A percentile compares a stretch with the other conserved stretches of the same genome.
phyloP scores from a whole-genome alignment of 1,284 basidiomycete species.

The Rhodotorula sp. region DNA sequence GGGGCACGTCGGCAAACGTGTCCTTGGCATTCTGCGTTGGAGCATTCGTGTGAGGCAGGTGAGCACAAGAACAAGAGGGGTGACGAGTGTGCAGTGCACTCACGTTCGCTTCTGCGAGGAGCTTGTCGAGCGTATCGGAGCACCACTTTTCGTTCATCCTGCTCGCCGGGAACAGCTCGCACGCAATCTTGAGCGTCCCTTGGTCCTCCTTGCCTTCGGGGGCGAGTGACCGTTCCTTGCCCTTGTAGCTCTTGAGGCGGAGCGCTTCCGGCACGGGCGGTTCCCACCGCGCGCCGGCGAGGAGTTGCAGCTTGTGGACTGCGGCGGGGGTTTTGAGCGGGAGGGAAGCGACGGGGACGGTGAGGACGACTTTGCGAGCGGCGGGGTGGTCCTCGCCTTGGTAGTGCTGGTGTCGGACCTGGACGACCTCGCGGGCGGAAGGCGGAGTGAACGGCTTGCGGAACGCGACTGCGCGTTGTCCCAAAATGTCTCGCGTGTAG shows the following conservation, averaged over 20 bases:
- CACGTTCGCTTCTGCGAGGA: constrained; percentile 49
- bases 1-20: constrained; percentile 46
- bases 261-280: constrained; percentile 1
- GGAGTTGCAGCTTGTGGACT: constrained; percentile 50
- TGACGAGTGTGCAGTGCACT: constrained; percentile 10
- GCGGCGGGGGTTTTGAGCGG: constrained; percentile 28
- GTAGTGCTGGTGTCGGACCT: constrained; percentile 48
- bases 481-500: not conserved
- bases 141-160: constrained; percentile 54
- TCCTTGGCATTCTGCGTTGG: constrained; percentile 35
- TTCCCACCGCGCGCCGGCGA: constrained; percentile 48
- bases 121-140: constrained; percentile 49
- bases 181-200: constrained; percentile 47
- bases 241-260: not conserved
- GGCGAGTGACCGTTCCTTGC: not conserved
- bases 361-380: constrained; percentile 49
- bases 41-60: too few species aligned
- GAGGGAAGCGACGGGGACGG: constrained; percentile 44
- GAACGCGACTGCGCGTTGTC: constrained; percentile 39
- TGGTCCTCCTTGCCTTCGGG: constrained; percentile 25
- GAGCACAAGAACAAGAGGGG: too few species aligned
- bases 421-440: constrained; percentile 36
- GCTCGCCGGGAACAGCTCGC: constrained; percentile 48
- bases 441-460: constrained; percentile 47
- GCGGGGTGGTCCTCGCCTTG: constrained; percentile 51